Percentiles rank a stretch among this genome's conserved stretches.
Evolutionary conservation across 1,139 yeast species (phyloP).

Genomic region (Eremothecium sinecaudum): DNA sequence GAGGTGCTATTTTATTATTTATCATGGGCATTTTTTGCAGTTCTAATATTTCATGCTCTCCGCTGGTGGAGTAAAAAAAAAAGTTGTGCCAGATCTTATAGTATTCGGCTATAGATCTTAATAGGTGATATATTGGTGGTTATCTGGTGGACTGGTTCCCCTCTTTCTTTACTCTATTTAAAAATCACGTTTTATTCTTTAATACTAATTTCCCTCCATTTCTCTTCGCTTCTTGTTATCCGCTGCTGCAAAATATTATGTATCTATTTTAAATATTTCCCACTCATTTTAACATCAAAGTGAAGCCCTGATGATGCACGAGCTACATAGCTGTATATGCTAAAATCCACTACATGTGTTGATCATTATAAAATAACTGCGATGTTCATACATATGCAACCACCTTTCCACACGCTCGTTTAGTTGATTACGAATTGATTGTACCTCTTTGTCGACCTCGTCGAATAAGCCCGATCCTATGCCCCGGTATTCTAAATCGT

Average conservation of each 20-base stretch:
- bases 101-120: too few species aligned
- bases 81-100: too few species aligned
- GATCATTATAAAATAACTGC: slow-evolving; percentile 23
- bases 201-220: neutral
- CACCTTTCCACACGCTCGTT: slow-evolving; percentile 15
- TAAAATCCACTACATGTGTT: slow-evolving; percentile 23
- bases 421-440: slow-evolving; percentile 3
- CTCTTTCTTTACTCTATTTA: neutral
- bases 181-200: neutral
- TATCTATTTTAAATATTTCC: neutral
- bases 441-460: slow-evolving; percentile 5
- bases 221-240: neutral
- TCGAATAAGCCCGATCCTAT: slow-evolving; percentile 2
- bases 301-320: neutral
- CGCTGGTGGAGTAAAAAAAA: too few species aligned
- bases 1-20: too few species aligned
- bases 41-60: too few species aligned
- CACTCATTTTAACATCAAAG: neutral
- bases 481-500: slow-evolving; percentile 33
- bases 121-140: too few species aligned
- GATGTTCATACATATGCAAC: slow-evolving; percentile 26
- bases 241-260: neutral
- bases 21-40: too few species aligned
- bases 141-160: neutral
- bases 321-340: slow-evolving; percentile 4